Evolutionary conservation across 106 monocot genomes (phyloP), one percentile per base, ranked within the genome.

Genomic region (Allium fistulosum): DNA sequence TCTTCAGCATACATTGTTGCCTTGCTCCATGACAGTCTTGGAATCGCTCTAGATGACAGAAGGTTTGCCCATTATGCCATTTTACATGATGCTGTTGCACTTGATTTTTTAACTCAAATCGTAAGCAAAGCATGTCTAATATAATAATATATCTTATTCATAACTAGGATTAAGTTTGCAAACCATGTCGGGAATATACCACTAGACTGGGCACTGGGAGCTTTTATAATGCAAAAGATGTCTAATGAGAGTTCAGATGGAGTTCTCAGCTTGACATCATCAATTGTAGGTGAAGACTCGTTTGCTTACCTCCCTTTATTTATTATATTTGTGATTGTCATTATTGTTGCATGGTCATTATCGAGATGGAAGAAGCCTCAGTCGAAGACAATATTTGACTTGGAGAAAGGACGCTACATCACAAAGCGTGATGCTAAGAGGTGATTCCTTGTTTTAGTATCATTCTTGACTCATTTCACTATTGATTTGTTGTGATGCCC

Each of bases 1-100:
- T 96, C 96, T 67, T 86, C 96, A 26, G 92, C 96, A 56, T 96
- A 92, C 66, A 92, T 96, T 50, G 84, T 96, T 9, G 92, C 96
- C 17, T 63, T 96, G 37, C 80, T 96, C 11, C 91, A 96, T 57
- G 96, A 92, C 77, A 82, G 81, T 77, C 88, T 96, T 64, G 88
- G 86, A 70, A 72, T 92, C 75, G 66, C 81, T n/a, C 58, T 92
- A 70, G 74, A 88, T 53, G 91, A 88, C 61, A 73, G 48, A 78
- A 88, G 91, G 96, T 96, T 46, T 14, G 53, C 9, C 2, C 22
- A 22, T 22, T 22, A 22, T 22, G 22, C 22, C 22, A 22, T 8
- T 66, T 27, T 71, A 4, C 37, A 62, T 62, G 62, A 37, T 37
- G 15, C 46, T 22, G 22, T 22, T 22, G 22, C 22, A 22, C 22